phyloP scores from a whole-genome alignment of 2,329 filamentous ascomycete species.

The Fusarium buharicum region DNA sequence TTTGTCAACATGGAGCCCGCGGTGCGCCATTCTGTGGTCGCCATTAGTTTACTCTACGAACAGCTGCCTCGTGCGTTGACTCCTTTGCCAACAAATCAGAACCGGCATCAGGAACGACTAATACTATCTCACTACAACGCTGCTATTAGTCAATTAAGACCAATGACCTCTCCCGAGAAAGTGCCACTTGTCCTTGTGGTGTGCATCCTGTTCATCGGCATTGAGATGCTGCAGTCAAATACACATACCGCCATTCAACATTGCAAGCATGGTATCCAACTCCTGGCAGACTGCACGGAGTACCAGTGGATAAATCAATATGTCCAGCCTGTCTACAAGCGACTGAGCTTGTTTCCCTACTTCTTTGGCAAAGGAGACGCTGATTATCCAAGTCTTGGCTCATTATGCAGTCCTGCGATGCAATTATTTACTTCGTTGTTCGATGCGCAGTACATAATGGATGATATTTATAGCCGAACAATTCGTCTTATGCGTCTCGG shows the following conservation, averaged over 20 bases:
- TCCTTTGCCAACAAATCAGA: too few species aligned
- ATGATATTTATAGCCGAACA: background rate
- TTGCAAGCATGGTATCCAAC: conserved; percentile 8
- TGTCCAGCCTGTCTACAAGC: background rate
- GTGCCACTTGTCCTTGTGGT: too few species aligned
- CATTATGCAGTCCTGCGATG: background rate
- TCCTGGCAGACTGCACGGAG: background rate
- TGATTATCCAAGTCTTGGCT: conserved; percentile 1
- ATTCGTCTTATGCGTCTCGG: conserved; percentile 4
- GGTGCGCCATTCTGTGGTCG: conserved; percentile 11
- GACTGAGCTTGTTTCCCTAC: conserved; percentile 1
- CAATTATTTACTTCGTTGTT: background rate
- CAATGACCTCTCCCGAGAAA: too few species aligned
- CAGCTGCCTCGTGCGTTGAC: too few species aligned
- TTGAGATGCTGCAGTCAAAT: conserved; percentile 8
- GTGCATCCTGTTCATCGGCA: background rate
- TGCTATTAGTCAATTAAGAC: too few species aligned
- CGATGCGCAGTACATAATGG: conserved; percentile 4
- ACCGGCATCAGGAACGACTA: too few species aligned
- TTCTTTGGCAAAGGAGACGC: background rate
- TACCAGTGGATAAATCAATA: conserved; percentile 5
- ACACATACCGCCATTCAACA: conserved; percentile 1
- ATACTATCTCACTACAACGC: too few species aligned
- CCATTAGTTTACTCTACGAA: conserved; percentile 12
- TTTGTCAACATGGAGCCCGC: conserved; percentile 10